Evolutionary conservation across 768 basidiomycete species (phyloP), one percentile per base, ranked within the genome.

Genomic region (Stropharia rugosoannulata): DNA sequence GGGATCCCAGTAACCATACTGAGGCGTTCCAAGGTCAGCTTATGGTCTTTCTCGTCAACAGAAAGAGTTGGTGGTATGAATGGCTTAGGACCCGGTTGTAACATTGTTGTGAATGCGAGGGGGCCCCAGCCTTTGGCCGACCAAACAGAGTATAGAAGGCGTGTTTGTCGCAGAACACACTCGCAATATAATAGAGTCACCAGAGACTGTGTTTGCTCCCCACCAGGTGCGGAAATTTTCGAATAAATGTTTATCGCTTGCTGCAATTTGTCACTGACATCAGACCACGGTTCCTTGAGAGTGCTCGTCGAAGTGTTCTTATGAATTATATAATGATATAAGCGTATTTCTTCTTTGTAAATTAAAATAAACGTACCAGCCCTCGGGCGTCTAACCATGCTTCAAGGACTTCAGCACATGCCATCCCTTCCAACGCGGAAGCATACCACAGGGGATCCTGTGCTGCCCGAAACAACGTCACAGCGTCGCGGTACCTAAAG

Each of bases 371-470:
- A 81, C 87, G 58, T 59, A 92, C 90, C 61, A 86, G 66, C 59
- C 86, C 87, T 62, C 87, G 81, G n/a, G 81, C 84, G 42, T 80
- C 76, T 22, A 86, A 79, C 93, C 94, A 98, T 7, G 89, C 86
- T 56, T 96, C 93, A 16, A 97, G 76, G 10, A 96, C 76, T 8
- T 84, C 78, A 27, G 89, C 77, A 2, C 89, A 90, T 1, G 89
- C 90, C 62, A 95, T 69, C 4, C 93, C 93, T 73, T 99, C 97
- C 43, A 93, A 74, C 0, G 87, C 86, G 11, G 89, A 85, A 0
- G 93, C 96, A 67, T 95, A 89, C 96, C 96, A 99, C 25, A 90
- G 77, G 19, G 81, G 71, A 69, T 98, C 96, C 53, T 85, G 83
- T 7, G 84, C 79, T 1, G 77, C 76, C 69, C 87, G 90, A 62